A percentile compares a stretch with the other conserved stretches of the same genome.
Conservation (phyloP, 768 basidiomycete species). For the Rhizopogon rudus region DNA sequence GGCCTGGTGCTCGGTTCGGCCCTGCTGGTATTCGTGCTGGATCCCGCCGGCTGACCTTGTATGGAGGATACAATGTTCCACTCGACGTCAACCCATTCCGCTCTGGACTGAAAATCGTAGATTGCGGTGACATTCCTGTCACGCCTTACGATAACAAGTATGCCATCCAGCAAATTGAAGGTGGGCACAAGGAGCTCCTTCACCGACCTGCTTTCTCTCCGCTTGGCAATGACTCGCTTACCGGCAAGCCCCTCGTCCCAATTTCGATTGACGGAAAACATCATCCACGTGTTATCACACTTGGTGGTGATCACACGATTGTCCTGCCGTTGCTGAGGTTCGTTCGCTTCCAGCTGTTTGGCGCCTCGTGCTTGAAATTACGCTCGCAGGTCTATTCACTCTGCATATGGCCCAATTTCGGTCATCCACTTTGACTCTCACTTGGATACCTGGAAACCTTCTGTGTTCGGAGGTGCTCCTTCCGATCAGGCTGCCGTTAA, state of each 20-base stretch:
- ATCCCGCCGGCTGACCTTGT: slow-evolving; percentile 67
- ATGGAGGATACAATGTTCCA: slow-evolving; percentile 77
- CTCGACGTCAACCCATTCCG: slow-evolving; percentile 69
- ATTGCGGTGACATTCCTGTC: slow-evolving; percentile 76
- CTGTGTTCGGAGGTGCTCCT: slow-evolving; percentile 70
- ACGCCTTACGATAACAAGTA: slow-evolving; percentile 73
- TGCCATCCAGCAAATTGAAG: slow-evolving; percentile 72
- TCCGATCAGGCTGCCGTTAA: slow-evolving; percentile 72
- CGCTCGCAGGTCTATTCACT: slow-evolving; percentile 59
- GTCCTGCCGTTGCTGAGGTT: slow-evolving; percentile 50
- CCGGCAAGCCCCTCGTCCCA: slow-evolving; percentile 51
- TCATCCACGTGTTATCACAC: slow-evolving; percentile 76
- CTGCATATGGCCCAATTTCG: slow-evolving; percentile 73
- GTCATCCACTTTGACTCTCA: slow-evolving; percentile 89
- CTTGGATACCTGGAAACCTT: slow-evolving; percentile 75
- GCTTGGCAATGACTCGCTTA: slow-evolving; percentile 57
- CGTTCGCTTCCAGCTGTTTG: slow-evolving; percentile 21
- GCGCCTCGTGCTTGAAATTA: background rate
- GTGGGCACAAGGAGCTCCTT: slow-evolving; percentile 65
- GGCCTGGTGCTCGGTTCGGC: slow-evolving; percentile 83
- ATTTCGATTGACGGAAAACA: slow-evolving; percentile 64
- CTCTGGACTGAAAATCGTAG: slow-evolving; percentile 62
- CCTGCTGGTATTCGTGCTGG: slow-evolving; percentile 80
- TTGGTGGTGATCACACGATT: slow-evolving; percentile 89
- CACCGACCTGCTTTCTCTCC: slow-evolving; percentile 59